Evolutionary conservation across 2,329 filamentous ascomycete species (phyloP).

Genomic region (Colletotrichum camelliae): DNA sequence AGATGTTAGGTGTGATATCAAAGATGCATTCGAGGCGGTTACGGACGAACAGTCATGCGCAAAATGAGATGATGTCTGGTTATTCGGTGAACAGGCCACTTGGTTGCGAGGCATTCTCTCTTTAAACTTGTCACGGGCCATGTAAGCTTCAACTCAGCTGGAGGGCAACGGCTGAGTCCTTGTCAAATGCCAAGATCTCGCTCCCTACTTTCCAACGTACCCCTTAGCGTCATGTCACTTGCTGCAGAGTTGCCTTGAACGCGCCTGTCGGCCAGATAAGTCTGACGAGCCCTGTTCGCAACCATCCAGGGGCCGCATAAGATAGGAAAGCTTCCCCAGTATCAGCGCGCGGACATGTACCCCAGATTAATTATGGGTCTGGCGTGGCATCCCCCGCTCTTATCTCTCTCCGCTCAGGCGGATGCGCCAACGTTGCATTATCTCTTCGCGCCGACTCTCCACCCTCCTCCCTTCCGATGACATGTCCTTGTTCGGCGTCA

Average conservation of each 20-base stretch:
- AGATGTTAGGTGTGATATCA: not conserved
- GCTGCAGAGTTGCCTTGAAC: not conserved
- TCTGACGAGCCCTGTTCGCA: not conserved
- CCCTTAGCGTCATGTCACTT: not conserved
- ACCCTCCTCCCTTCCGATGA: not conserved
- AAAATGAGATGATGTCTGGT: not conserved
- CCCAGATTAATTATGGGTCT: not conserved
- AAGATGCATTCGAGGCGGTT: not conserved
- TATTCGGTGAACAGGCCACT: not conserved
- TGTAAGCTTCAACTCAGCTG: not conserved
- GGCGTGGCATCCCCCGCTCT: not conserved
- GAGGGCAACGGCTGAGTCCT: not conserved
- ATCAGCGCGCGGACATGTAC: not conserved
- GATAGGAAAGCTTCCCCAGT: slow-evolving; percentile 11
- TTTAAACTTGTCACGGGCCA: not conserved
- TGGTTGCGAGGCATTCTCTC: not conserved
- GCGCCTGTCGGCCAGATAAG: not conserved
- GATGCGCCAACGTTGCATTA: not conserved
- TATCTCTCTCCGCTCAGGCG: not conserved
- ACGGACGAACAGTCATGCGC: not conserved
- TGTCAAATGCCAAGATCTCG: not conserved
- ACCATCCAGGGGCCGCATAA: not conserved
- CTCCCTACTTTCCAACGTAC: not conserved
- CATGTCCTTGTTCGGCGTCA: not conserved
- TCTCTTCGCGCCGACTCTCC: not conserved